Evolutionary conservation across 768 basidiomycete genomes (phyloP), one percentile per base, ranked within the genome.

Genomic region (Hydnomerulius pinastri): DNA sequence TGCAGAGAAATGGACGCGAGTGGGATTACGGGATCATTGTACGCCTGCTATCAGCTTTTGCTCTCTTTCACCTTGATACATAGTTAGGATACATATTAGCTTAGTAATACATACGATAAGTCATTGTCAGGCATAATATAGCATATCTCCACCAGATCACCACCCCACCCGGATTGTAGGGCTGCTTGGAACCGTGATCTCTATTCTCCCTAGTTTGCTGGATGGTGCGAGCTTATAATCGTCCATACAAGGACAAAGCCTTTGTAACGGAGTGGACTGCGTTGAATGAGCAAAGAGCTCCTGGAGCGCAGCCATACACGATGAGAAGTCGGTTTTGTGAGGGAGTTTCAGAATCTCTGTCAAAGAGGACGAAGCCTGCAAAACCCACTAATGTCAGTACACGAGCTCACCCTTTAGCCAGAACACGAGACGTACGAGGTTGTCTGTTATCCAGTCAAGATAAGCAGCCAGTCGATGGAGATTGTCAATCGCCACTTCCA

Each of bases 401-500:
- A 4, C n/a, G 17, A 2, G 12, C 25, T 39, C 12, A 43, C 25
- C 24, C 25, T 12, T 18, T 21, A 35, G 24, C 4, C 4, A 21
- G 1, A 17, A 30, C 20, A 12, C 37, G 7, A 13, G 13, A 39
- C 68, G 42, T 43, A 59, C 67, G n/a, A 68, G 50, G 9, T 56
- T 53, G 4, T 62, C 58, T 2, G 68, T 55, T 6, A 62, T 64
- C 60, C 58, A 62, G 10, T 68, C 67, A 21, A 68, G 64, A 30
- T 68, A 64, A 11, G 55, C 57, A 7, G 43, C 46, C 43, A 68
- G 48, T 21, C 53, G 59, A 10, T 29, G 56, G 13, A 58, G 36
- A 33, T 62, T 59, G 25, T 54, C 54, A 6, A 62, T 55, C 9
- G 55, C 38, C 24, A 41, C 45, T 30, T 66, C 66, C 38, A 70